Conservation (phyloP, 495 filamentous ascomycete species). For the Neurospora sp. region DNA sequence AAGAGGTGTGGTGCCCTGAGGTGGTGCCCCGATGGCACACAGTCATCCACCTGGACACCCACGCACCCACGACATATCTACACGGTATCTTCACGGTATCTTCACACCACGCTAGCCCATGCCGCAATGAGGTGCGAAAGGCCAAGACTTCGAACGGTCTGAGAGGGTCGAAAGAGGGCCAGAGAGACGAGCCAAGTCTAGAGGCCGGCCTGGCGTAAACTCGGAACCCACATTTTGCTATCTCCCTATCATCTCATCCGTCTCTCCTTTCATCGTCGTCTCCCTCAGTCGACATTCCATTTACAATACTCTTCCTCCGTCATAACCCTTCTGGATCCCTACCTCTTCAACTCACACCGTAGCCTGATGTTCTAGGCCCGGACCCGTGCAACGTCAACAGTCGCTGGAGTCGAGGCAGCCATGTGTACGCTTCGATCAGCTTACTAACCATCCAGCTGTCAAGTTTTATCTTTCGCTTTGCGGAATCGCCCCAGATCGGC, state of each 20-base stretch:
- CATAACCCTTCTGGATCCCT: not conserved
- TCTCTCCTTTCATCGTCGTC: not conserved
- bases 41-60: not conserved
- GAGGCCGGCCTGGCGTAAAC: not conserved
- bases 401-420: not conserved
- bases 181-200: not conserved
- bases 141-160: not conserved
- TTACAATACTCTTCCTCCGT: not conserved
- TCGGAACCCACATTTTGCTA: not conserved
- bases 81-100: not conserved
- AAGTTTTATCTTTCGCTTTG: slow-evolving; percentile 5
- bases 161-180: not conserved
- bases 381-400: not conserved
- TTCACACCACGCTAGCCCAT: not conserved
- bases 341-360: not conserved
- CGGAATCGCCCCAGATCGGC: slow-evolving; percentile 7
- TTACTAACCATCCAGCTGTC: not conserved
- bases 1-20: not conserved
- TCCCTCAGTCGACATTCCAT: not conserved
- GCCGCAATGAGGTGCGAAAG: not conserved
- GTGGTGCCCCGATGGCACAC: not conserved
- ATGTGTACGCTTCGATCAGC: not conserved
- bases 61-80: not conserved
- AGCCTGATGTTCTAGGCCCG: not conserved
- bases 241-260: not conserved